phyloP scores from a whole-genome alignment of 2,329 filamentous ascomycete genomes.

The Chrysoporthe austroafricana region DNA sequence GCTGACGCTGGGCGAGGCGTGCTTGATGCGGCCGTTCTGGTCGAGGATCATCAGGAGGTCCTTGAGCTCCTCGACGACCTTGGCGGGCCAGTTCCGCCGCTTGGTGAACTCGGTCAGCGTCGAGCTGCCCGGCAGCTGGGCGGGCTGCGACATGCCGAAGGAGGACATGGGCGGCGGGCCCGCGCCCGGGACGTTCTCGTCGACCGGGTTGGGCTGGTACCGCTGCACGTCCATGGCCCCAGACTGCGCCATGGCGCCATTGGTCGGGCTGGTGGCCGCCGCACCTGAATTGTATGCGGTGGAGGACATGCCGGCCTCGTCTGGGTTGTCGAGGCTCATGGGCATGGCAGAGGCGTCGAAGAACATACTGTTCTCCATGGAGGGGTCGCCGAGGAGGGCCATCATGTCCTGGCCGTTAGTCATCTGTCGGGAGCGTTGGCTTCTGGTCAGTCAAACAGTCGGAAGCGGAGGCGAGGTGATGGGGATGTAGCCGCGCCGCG shows the following conservation, averaged over 20 bases:
- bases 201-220: conserved; percentile 30
- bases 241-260: conserved; percentile 26
- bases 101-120: conserved; percentile 64
- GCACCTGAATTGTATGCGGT: conserved; percentile 36
- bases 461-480: conserved; percentile 3
- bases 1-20: conserved; percentile 80
- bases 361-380: conserved; percentile 45
- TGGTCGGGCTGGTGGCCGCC: conserved; percentile 27
- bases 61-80: conserved; percentile 85
- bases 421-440: conserved; percentile 31
- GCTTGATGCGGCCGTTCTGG: conserved; percentile 80
- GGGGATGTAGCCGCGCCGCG: conserved; percentile 8
- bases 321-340: conserved; percentile 47
- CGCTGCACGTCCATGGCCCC: conserved; percentile 26
- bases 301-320: conserved; percentile 34
- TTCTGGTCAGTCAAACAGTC: conserved; percentile 20
- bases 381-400: conserved; percentile 39
- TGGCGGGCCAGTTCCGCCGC: conserved; percentile 79
- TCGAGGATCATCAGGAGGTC: conserved; percentile 89
- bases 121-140: conserved; percentile 42
- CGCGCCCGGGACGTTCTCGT: conserved; percentile 44
- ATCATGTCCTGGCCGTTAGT: conserved; percentile 45
- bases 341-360: conserved; percentile 41
- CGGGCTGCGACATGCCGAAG: conserved; percentile 34
- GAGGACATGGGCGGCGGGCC: conserved; percentile 47